Evolutionary conservation across 225 moss, liverwort and hornwort genomes (phyloP), one percentile per base, ranked within the genome.

Genomic region (Neckera pumila): DNA sequence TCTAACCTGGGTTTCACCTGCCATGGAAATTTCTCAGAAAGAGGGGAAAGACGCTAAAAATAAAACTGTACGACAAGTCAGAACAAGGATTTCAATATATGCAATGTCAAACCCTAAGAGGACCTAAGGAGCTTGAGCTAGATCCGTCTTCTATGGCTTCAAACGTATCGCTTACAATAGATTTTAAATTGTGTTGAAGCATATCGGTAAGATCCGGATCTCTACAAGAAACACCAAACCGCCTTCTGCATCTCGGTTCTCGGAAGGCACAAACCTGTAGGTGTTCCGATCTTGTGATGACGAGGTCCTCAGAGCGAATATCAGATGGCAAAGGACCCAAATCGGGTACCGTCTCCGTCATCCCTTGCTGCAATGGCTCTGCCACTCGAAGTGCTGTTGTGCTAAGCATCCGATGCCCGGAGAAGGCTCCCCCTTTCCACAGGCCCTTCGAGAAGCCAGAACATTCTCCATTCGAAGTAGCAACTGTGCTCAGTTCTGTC

Each of bases 1-100:
- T 97, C 93, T 75, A 95, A 75, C 73, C 75, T 91, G 82, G 96
- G 97, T 73, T 97, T 96, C 58, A 73, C 91, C 96, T 97, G 94
- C 89, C 84, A 92, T 42, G 63, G 66, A 85, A 56, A 74, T 13
- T 66, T 89, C 69, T 88, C 84, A 92, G 64, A 72, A 40, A 78
- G 56, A 65, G 31, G n/a, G 36, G 51, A 70, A 40, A 40, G 69
- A 36, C 13, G 49, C 33, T 43, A 20, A 45, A 63, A 22, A 74
- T 3, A 45, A 45, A 61, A 27, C 17, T 36, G 16, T 45, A 60
- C 70, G n/a, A 70, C 43, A 70, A 82, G 25, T 69, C 38, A 61
- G 51, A 69, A 43, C 76, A 17, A 84, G 64, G 22, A 26, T 86
- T 81, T 61, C 56, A 59, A 54, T 62, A 63, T 10, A 31, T 56